Evolutionary conservation across 2,329 filamentous ascomycete species (phyloP), one percentile per base, ranked within the genome.

Genomic region (Aspergillus versicolor): DNA sequence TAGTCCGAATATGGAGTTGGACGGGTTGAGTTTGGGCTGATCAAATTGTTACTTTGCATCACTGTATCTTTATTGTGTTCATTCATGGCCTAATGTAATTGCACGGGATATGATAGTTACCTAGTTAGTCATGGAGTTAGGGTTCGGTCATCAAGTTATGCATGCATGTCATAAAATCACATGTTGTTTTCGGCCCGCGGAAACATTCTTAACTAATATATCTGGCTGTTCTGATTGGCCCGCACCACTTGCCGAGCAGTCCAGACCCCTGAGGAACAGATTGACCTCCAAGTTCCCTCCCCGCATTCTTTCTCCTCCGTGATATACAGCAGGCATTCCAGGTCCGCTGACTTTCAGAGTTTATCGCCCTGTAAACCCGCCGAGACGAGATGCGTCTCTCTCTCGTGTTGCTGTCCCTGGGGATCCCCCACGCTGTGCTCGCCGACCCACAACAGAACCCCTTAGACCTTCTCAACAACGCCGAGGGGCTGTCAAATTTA

Each of bases 1-100:
- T 1, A 56, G 46, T 45, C 53, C 40, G 8, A 27, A n/a, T 21
- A 56, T 53, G 44, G 57, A 50, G 30, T 4, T 51, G n/a, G 49
- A 54, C 27, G 57, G 53, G 27, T 43, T 50, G 44, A 32, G 45
- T 19, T 22, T 50, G 19, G 17, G 27, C 3, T 32, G 15, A 24
- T 48, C 11, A 7, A 30, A 11, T 30, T 21, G 21, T 21, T 4
- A 21, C 21, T 21, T 4, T 30, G 9, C 9, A 15, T 21, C 5
- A 21, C 5, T 3, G 13, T 13, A 17, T 13, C 17, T 8, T 47
- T 12, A 3, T 38, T 38, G 19, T 38, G 6, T 49, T 22, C 7
- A 13, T 19, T 21, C 0, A 41, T 11, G 40, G 27, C 27, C n/a
- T n/a, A n/a, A 37, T 37, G 34, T 37, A 37, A 37, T 21, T 4